Base-by-base conservation (phyloP, 805 yeast genomes). In the Teunomyces lycoperdinae region DNA sequence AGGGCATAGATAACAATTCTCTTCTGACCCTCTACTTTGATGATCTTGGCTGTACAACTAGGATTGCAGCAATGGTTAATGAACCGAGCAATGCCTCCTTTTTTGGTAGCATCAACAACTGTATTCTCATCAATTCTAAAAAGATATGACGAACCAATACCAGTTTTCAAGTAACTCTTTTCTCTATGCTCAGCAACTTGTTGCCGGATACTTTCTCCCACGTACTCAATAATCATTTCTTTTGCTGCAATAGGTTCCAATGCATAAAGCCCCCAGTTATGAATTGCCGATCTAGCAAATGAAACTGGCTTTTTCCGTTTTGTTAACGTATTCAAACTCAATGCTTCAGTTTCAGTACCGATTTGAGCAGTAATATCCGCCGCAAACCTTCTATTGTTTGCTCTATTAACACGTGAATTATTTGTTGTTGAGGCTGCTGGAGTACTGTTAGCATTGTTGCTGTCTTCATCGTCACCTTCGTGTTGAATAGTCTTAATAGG, bases 51-150 rank as follows among this genome's bases (percentile, higher is more conserved):
- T 0, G 96, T 90, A 69, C 99, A 94, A 56, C 96, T 90, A 1
- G 99, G 99, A 45, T 86, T 87, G 70, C 99, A 94, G 64, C 97
- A 90, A 65, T 94, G 99, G 59, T 94, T 94, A 64, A 94, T 94
- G 61, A 94, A 94, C 50, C 99, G 76, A 0, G 99, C 98, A 58
- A 91, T 91, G 3, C 98, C 97, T 26, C 99, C 99, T 53, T 85
- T 87, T 62, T 91, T 92, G 0, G 98, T 92, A 5, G 99, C 99
- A 70, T 94, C 99, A 47, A 94, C 87, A 7, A 94, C 97, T 0
- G 96, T 89, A 55, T 87, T 87, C 61, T 90, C 96, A 62, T 94
- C 98, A 39, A 94, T 84, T 54, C 98, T 75, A 68, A 94, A 94
- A 46, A 94, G 70, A 63, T 94, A 94, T 50, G 96, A 86, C 2